Evolutionary conservation across 2,329 filamentous ascomycete genomes (phyloP), one percentile per base, ranked within the genome.

Genomic region (Ophiocordyceps unilateralis): DNA sequence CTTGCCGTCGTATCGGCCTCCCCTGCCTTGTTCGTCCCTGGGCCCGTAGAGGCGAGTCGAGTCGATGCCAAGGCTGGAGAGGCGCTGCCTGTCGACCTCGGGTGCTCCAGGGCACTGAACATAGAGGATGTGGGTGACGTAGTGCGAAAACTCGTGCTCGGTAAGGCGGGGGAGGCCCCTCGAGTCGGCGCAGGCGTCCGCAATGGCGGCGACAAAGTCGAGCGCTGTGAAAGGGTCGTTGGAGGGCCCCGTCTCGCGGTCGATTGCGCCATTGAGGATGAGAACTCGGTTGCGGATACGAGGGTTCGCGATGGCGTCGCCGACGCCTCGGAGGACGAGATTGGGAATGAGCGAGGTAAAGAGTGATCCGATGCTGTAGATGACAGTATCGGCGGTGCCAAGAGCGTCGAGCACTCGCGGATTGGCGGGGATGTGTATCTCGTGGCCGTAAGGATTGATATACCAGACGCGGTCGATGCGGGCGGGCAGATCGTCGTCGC

Each of bases 391-490:
- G 0, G 83, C 72, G 2, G 65, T 63, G 15, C 66, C 64, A 1
- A 96, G 59, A 0, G 85, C 76, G 8, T 76, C 71, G 0, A 93
- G 53, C 0, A 89, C 85, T 41, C 85, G 78, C 0, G 86, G 79
- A 53, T 94, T 96, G 2, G 86, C 83, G 0, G 79, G 73, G 0
- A 88, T 83, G 17, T 80, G 76, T 50, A 96, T 95, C 60, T 95
- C 88, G 57, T 95, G 86, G n/a, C 89, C 89, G 58, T 95, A 96
- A 0, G 89, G 89, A 55, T 95, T 96, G 64, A 96, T 96, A 65
- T 96, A 96, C 86, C 87, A 96, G 26, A 96, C 71, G 2, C 88
- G 67, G 43, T 79, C 69, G 51, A 96, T 93, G 23, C 84, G 72
- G 0, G 81, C 72, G 0, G 84, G 74, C 1, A 96, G 68, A 43